These are phyloP conservation scores for Onygenales sp. DNA, from an alignment of 2,329 filamentous ascomycete species.

Conservation along the genomic window DNA sequence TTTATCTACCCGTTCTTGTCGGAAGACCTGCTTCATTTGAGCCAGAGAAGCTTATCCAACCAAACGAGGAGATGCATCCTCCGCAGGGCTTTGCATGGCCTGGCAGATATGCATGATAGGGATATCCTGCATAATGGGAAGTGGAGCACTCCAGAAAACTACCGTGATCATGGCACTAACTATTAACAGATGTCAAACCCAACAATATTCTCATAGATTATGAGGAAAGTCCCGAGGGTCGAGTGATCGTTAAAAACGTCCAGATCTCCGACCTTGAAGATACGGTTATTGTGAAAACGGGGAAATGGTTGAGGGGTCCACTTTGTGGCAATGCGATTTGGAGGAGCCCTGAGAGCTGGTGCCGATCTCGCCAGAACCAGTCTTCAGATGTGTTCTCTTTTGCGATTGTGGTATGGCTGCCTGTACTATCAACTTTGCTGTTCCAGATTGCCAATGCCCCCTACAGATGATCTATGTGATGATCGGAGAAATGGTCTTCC, in stretches of 20 bases:
- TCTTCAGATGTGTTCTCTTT: slow-evolving; percentile 29
- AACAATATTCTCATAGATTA: slow-evolving; percentile 28
- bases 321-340: slow-evolving; percentile 25
- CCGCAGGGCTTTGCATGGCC: slow-evolving; percentile 16
- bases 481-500: slow-evolving; percentile 20
- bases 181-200: slow-evolving; percentile 23
- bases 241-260: slow-evolving; percentile 15
- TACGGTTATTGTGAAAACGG: slow-evolving; percentile 17
- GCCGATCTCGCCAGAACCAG: slow-evolving; percentile 19
- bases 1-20: slow-evolving; percentile 16
- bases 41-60: slow-evolving; percentile 8
- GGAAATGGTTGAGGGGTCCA: slow-evolving; percentile 15
- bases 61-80: slow-evolving; percentile 11
- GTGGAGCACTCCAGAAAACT: slow-evolving; percentile 5
- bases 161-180: slow-evolving; percentile 3
- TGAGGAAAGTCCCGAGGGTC: slow-evolving; percentile 13
- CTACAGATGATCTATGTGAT: slow-evolving; percentile 22
- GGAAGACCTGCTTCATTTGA: slow-evolving; percentile 12
- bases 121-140: slow-evolving; percentile 24
- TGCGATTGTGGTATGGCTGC: slow-evolving; percentile 19
- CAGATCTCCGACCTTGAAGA: slow-evolving; percentile 25
- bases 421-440: not conserved
- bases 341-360: slow-evolving; percentile 28
- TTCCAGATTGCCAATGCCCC: slow-evolving; percentile 4
- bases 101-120: slow-evolving; percentile 24